Evolutionary conservation across 1,284 basidiomycete species (phyloP).

Genomic region (Vanrija sp.): DNA sequence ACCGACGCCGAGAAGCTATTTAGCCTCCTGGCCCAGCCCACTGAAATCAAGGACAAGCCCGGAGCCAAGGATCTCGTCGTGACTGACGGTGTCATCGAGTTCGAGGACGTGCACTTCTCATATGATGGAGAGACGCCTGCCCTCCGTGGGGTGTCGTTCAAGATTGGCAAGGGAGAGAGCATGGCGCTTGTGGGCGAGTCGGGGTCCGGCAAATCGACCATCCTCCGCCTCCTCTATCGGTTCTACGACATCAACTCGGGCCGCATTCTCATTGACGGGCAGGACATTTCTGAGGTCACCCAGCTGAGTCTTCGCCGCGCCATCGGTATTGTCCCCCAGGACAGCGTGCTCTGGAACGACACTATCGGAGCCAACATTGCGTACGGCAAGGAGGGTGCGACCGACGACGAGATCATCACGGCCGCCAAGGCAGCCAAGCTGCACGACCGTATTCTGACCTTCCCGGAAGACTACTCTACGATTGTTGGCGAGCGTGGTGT

Average conservation of each 20-base stretch:
- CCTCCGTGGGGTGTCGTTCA: constrained; percentile 81
- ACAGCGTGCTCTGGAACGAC: constrained; percentile 94
- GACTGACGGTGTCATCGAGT: constrained; percentile 80
- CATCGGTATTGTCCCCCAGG: constrained; percentile 95
- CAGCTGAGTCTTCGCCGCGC: constrained; percentile 68
- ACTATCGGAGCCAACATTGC: constrained; percentile 91
- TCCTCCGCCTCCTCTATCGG: constrained; percentile 87
- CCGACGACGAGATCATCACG: constrained; percentile 80
- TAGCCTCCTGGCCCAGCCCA: constrained; percentile 80
- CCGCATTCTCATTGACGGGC: constrained; percentile 69
- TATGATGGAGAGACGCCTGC: constrained; percentile 85
- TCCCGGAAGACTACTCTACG: constrained; percentile 78
- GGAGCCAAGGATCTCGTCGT: constrained; percentile 67
- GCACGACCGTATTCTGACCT: constrained; percentile 69
- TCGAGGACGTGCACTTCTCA: constrained; percentile 87
- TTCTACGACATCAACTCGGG: constrained; percentile 87
- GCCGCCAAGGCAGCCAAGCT: constrained; percentile 83
- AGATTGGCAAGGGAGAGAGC: constrained; percentile 89
- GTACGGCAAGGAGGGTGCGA: constrained; percentile 82
- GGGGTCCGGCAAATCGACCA: constrained; percentile 93
- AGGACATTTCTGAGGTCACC: constrained; percentile 73
- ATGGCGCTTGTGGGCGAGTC: constrained; percentile 94
- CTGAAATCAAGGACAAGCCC: constrained; percentile 67
- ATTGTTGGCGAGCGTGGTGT: constrained; percentile 94
- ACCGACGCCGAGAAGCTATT: constrained; percentile 95